A percentile compares a stretch with the other conserved stretches of the same genome.
These are phyloP conservation scores for Centaurea solstitialis DNA, from an alignment of 129 eudicot species.

Conservation along the genomic window DNA sequence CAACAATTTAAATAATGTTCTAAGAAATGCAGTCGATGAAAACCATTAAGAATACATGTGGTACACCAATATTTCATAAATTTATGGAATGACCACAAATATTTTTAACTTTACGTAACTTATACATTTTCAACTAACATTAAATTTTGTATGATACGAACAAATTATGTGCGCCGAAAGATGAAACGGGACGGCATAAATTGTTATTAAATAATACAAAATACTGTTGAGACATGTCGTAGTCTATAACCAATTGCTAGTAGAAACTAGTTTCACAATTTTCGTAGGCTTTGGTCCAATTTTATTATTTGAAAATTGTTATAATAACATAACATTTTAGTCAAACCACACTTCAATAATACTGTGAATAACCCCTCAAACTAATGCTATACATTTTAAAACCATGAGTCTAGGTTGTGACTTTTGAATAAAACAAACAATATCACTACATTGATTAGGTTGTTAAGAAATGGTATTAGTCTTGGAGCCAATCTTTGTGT, in stretches of 20 bases:
- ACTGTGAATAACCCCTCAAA: neutral
- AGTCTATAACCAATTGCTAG: neutral
- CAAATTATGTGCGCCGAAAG: constrained; percentile 23
- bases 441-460: neutral
- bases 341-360: neutral
- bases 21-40: neutral
- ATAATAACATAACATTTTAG: no score
- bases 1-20: neutral
- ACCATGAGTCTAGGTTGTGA: neutral
- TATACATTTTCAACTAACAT: neutral
- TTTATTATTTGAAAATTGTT: neutral
- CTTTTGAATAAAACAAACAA: neutral
- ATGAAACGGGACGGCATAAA: constrained; percentile 6
- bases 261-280: neutral
- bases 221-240: neutral
- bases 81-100: neutral
- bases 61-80: neutral
- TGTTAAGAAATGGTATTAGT: neutral
- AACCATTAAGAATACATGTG: neutral
- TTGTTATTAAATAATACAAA: neutral
- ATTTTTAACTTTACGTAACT: neutral
- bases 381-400: neutral
- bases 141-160: neutral
- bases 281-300: neutral
- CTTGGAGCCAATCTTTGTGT: neutral